These are phyloP conservation scores for Paspalum notatum DNA, from an alignment of 176 grass and related monocot species.

Conservation along the genomic window DNA sequence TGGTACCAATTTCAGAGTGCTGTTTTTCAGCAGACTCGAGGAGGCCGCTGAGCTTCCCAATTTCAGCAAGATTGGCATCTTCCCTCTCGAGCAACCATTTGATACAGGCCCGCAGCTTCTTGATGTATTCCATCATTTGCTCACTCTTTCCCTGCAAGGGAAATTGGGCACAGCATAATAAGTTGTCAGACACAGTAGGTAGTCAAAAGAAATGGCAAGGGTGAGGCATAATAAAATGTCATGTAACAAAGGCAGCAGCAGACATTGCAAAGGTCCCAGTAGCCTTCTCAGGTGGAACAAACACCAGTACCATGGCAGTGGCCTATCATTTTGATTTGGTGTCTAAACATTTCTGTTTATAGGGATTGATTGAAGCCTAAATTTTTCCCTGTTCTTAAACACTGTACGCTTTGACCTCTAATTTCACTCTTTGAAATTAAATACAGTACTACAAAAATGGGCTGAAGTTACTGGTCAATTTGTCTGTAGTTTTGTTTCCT, in stretches of 20 bases:
- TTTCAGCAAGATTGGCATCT: slow-evolving; percentile 51
- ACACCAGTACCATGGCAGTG: no score
- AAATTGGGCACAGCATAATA: neutral
- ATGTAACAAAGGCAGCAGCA: neutral
- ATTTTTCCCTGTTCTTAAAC: no score
- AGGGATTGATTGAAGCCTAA: neutral
- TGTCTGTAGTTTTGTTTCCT: no score
- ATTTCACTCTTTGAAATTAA: no score
- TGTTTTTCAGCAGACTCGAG: slow-evolving; percentile 50
- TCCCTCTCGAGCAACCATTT: slow-evolving; percentile 70
- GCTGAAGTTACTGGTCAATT: no score
- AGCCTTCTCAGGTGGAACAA: neutral
- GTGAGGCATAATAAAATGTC: neutral
- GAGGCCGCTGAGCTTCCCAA: slow-evolving; percentile 41
- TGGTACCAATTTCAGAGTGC: slow-evolving; percentile 57
- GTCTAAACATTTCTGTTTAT: neutral
- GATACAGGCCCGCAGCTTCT: slow-evolving; percentile 71
- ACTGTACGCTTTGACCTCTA: no score
- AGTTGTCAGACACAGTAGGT: neutral
- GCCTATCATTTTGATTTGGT: neutral
- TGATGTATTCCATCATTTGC: slow-evolving; percentile 86
- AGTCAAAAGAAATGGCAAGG: neutral
- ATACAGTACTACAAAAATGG: no score
- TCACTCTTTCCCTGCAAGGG: slow-evolving; percentile 60
- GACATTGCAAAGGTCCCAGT: neutral